Evolutionary conservation across 2,329 filamentous ascomycete genomes (phyloP).

Genomic region (Stagonosporopsis tanaceti): DNA sequence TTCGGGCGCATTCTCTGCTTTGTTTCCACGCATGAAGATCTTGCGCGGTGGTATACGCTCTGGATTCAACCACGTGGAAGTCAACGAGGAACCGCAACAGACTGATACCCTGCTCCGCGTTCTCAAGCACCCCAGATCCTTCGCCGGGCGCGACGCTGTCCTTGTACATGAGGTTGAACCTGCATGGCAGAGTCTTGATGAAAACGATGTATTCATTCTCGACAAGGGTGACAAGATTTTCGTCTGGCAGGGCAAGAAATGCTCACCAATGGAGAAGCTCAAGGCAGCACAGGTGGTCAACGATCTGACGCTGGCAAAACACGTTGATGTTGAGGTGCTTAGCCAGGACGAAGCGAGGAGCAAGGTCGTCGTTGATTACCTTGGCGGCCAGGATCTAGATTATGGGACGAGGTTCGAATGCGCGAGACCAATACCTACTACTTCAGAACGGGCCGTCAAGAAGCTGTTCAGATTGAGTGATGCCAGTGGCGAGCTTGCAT

Average conservation of each 20-base stretch:
- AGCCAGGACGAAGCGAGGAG: slow-evolving; percentile 67
- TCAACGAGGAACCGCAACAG: slow-evolving; percentile 53
- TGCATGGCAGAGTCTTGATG: slow-evolving; percentile 68
- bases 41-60: slow-evolving; percentile 67
- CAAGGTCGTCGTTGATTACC: slow-evolving; percentile 62
- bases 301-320: slow-evolving; percentile 69
- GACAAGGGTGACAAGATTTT: slow-evolving; percentile 71
- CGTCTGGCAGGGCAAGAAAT: slow-evolving; percentile 73
- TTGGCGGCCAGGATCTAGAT: slow-evolving; percentile 53
- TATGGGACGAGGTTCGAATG: slow-evolving; percentile 53
- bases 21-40: slow-evolving; percentile 70
- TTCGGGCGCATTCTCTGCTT: slow-evolving; percentile 66
- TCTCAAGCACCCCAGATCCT: slow-evolving; percentile 63
- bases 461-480: slow-evolving; percentile 71
- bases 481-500: slow-evolving; percentile 64
- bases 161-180: slow-evolving; percentile 72
- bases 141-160: slow-evolving; percentile 57
- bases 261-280: slow-evolving; percentile 73
- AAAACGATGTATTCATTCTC: slow-evolving; percentile 71
- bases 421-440: slow-evolving; percentile 51
- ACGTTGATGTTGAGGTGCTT: slow-evolving; percentile 70
- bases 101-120: slow-evolving; percentile 66
- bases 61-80: slow-evolving; percentile 70
- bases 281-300: slow-evolving; percentile 73
- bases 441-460: slow-evolving; percentile 38